Base-by-base conservation (phyloP, 768 basidiomycete species). In the Pholiota conissans region DNA sequence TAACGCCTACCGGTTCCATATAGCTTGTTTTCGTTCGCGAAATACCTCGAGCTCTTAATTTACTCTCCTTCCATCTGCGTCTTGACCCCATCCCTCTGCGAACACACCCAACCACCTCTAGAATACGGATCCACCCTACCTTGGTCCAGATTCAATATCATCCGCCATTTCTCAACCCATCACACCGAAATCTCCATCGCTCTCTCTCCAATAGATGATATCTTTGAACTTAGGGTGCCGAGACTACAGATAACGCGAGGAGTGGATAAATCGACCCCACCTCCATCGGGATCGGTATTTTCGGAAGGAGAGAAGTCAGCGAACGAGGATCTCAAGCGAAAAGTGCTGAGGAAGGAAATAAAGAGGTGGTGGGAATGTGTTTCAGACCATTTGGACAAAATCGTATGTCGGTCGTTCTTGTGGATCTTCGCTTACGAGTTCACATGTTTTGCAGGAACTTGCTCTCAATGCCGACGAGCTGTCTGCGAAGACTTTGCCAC, bases 311-410 rank as follows among this genome's bases (percentile, higher is more conserved):
- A 55, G 8, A 32, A 49, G 18, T 58, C 49, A 11, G 22, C 24
- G 8, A 69, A 69, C 8, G 65, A 58, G 11, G 75, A 73, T 29
- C 74, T 74, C 20, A 81, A 81, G 58, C 84, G 79, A 67, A 75
- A 75, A 35, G 61, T 69, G 3, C 68, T 90, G n/a, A 69, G 85
- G 56, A 70, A 75, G 54, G 85, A 90, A 66, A 89, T 90, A 58
- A 79, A 75, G 65, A 63, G 60, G 29, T 90, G 86, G 85, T 90
- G 87, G 87, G 81, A 84, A 62, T 78, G 79, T 16, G 70, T 90
- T 6, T 74, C 82, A 0, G 82, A 84, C 52, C 79, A 84, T 65
- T 72, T 91, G 59, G 84, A 86, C 61, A 75, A 77, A 59, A 71
- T 90, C 59, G 87, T 86, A 56, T 26, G 83, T 74, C 11, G 20